Base-by-base conservation (phyloP, 805 yeast species). In the Hyphopichia homilentoma region DNA sequence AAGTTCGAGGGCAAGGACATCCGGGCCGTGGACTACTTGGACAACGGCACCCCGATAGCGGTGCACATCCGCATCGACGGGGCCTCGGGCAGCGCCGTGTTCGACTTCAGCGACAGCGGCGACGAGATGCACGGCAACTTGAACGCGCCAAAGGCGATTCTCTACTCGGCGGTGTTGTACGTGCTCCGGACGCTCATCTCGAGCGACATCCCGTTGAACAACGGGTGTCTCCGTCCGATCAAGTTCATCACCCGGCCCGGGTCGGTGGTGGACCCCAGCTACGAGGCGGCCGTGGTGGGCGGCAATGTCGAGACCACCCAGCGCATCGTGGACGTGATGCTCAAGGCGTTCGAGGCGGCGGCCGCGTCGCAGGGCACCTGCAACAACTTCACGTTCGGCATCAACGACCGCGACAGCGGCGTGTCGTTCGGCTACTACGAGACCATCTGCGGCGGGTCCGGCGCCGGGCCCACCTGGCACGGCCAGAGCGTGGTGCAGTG, bases 341-440 rank as follows among this genome's bases (percentile, higher is more conserved):
- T 90, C 49, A 81, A 81, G 47, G 93, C 97, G 0, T 88, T 93
- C 54, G 71, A 75, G 39, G 87, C 88, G 4, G 84, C 87, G 65
- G 97, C 97, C 2, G 96, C 88, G 43, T 88, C 97, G 1, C 97
- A 90, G 60, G 96, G 97, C 26, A 88, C 93, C 38, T 86, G 96
- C 57, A 90, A 93, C 59, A 93, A 90, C 59, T 77, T 90, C 46
- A 89, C 96, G 0, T 90, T 89, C 65, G 97, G 97, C 16, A 76
- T 74, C 17, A 85, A 81, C 40, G 90, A 87, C 29, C 43, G 45
- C 8, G 41, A 42, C 7, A 72, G 73, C 36, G 55, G 61, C 6
- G 68, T 73, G 36, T 87, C 89, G 0, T 87, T 86, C 56, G 96
- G 96, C 0, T 88, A 88, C 55, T 88, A 88, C 54, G 96, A 88